Evolutionary conservation across 805 yeast genomes (phyloP), one percentile per base, ranked within the genome.

Genomic region (Dipodascus geniculatus): DNA sequence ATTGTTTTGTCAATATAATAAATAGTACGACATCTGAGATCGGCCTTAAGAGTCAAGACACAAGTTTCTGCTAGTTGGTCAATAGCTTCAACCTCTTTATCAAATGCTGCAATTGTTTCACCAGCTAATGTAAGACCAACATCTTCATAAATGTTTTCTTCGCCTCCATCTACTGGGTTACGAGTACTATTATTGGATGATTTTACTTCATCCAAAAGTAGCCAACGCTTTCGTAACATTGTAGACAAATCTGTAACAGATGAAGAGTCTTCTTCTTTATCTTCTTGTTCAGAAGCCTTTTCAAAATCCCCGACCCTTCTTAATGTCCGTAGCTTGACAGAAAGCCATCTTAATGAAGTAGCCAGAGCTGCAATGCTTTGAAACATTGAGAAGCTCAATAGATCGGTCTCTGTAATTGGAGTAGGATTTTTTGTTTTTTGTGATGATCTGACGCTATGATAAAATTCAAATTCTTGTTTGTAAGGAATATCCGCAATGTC

Each of bases 271-370:
- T 47, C 47, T 17, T 50, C 53, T 42, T 51, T 48, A 2, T 49
- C 54, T n/a, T 28, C 50, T 42, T 28, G 6, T n/a, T 51, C 58
- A 20, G 48, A 44, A 22, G 35, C 52, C 23, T 56, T 53, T 19
- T 49, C 8, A 20, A 47, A 51, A 23, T 51, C 61, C 9, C 44
- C 51, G n/a, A 71, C 72, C 52, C 77, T 76, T 53, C 77, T 71
- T 62, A 82, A 66, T 3, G 62, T 62, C 0, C 86, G 83, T 48
- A 86, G 71, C 85, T 89, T 82, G 17, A 70, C 60, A 44, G 79
- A 65, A 2, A 82, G 68, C 81, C 88, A 79, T 17, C 73, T 68
- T 1, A 83, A 58, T 2, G 85, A 77, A 14, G 77, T 71, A 19
- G 81, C 68, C 48, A 86, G 68, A 52, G 79, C 68, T 11, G 82